phyloP scores from a whole-genome alignment of 805 yeast species.

The Kuraishia hungarica region DNA sequence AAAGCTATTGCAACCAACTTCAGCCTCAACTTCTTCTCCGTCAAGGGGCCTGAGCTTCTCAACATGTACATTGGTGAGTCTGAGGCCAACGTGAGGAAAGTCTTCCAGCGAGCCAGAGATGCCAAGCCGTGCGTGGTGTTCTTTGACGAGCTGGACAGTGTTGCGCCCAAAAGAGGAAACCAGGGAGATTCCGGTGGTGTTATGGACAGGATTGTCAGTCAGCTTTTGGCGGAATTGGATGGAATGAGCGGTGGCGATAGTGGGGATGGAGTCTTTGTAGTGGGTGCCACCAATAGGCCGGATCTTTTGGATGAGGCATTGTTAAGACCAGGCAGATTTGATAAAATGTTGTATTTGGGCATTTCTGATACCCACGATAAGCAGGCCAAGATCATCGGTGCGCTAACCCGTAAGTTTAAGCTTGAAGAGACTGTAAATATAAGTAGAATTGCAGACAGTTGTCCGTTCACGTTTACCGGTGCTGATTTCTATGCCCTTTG shows the following conservation, averaged over 20 bases:
- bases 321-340: conserved; percentile 90
- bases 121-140: conserved; percentile 97
- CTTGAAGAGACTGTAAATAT: conserved; percentile 55
- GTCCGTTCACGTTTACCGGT: conserved; percentile 92
- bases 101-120: conserved; percentile 90
- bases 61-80: conserved; percentile 99
- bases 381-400: conserved; percentile 78
- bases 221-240: conserved; percentile 86
- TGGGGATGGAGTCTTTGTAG: conserved; percentile 89
- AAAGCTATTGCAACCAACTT: conserved; percentile 96
- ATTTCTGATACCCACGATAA: conserved; percentile 86
- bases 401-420: conserved; percentile 77
- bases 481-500: conserved; percentile 97
- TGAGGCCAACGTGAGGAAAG: conserved; percentile 92
- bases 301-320: conserved; percentile 92
- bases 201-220: conserved; percentile 97
- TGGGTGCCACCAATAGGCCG: conserved; percentile 98
- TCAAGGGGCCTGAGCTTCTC: conserved; percentile 92
- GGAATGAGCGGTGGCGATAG: conserved; percentile 84
- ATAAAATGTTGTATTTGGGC: conserved; percentile 89
- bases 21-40: conserved; percentile 89
- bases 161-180: conserved; percentile 96
- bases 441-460: conserved; percentile 46
- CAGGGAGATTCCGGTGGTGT: conserved; percentile 99
- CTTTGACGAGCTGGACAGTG: conserved; percentile 95